Base-by-base conservation (phyloP, 306 rosid genomes). In the Gastrolobium bilobum region DNA sequence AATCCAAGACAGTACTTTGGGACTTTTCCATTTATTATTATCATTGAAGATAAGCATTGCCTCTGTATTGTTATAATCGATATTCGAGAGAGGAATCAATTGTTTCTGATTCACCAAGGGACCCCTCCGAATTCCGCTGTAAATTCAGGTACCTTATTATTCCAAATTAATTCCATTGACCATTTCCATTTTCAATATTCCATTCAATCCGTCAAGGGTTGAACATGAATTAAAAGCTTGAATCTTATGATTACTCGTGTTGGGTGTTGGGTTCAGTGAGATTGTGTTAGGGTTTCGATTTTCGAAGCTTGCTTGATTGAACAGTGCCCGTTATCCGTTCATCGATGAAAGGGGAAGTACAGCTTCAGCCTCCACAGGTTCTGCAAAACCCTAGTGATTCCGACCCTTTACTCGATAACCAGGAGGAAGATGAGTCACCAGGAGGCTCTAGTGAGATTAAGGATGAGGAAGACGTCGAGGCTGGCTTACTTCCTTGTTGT, bases 271-370 rank as follows among this genome's bases (percentile, higher is more conserved):
- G 75, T 79, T 75, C 73, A 15, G 59, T 37, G 80, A 47, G 46
- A 62, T 53, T 59, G 54, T 80, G 72, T 46, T 40, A 43, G 89
- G 82, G 79, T 84, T 81, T 53, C 58, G 43, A 54, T 75, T 80
- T 79, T 65, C 48, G 3, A 58, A 73, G 78, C 40, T 70, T 63
- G 10, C 6, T 65, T 66, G 71, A 53, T 83, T 38, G 42, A 15
- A 33, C 75, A 43, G 84, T 56, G 75, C 10, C 26, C 10, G 31
- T 40, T 29, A 42, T 35, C 34, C 67, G 26, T 65, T 71, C n/a
- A 69, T 57, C 90, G 61, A 94, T 96, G 99, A 82, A 86, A 63
- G 87, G 94, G 76, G 99, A 96, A 83, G 97, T 96, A 26, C 97
- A 96, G 85, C 93, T 96, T 62, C 93, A 85, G 60, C 85, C 96